phyloP scores from a whole-genome alignment of 306 rosid genomes.

The Dryas drummondii region DNA sequence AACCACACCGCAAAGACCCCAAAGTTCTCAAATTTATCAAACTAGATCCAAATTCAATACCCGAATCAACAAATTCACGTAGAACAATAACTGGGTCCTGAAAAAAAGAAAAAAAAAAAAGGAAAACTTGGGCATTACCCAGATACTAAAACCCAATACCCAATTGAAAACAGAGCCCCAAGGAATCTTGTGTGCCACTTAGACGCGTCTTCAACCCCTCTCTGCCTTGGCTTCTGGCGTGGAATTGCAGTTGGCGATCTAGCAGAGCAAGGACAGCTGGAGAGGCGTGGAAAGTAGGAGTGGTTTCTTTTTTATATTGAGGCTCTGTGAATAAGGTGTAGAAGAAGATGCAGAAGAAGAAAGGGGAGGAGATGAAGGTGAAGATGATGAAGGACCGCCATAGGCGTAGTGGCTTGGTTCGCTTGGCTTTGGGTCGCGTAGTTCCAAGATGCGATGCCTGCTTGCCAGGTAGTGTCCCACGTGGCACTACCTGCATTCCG shows the following conservation, averaged over 20 bases:
- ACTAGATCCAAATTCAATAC: constrained; percentile 32
- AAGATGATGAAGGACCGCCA: constrained; percentile 52
- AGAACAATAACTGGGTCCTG: constrained; percentile 36
- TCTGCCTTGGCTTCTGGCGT: not conserved
- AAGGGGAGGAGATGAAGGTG: constrained; percentile 28
- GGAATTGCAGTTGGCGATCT: constrained; percentile 18
- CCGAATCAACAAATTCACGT: constrained; percentile 8
- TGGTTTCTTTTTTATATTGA: not conserved
- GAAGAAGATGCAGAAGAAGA: constrained; percentile 14
- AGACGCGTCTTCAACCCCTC: not conserved
- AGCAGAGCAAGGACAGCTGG: constrained; percentile 10
- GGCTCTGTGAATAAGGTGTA: constrained; percentile 5
- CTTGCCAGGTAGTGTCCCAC: constrained; percentile 75
- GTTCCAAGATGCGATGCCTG: constrained; percentile 65
- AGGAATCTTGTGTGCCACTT: constrained; percentile 23
- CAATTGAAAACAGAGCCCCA: constrained; percentile 25
- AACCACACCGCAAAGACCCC: not conserved
- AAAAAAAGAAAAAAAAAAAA: constrained; percentile 21
- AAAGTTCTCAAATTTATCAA: constrained; percentile 2
- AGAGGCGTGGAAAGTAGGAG: constrained; percentile 11
- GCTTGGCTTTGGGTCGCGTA: constrained; percentile 20
- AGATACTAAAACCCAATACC: constrained; percentile 16
- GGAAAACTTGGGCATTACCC: constrained; percentile 15
- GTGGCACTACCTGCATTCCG: constrained; percentile 66
- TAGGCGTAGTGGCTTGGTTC: constrained; percentile 34